A percentile compares a stretch with the other conserved stretches of the same genome.
Evolutionary conservation across 176 grass and related monocot genomes (phyloP).

Genomic region (Aegilops speltoides): DNA sequence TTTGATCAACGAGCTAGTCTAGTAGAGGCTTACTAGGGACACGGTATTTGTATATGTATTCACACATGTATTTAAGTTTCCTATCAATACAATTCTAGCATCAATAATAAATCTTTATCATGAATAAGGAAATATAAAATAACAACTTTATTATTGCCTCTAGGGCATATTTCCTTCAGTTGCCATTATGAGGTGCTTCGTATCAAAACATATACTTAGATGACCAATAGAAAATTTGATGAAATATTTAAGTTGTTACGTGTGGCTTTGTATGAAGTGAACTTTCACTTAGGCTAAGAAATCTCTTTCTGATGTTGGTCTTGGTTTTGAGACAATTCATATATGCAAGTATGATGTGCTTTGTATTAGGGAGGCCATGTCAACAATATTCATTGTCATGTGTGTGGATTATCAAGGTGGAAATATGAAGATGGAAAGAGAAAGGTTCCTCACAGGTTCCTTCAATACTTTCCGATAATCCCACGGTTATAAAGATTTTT

Average conservation of each 20-base stretch:
- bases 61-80: too few species aligned
- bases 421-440: background rate
- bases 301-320: background rate
- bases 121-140: too few species aligned
- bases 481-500: background rate
- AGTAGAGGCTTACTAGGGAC: too few species aligned
- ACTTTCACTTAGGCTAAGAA: background rate
- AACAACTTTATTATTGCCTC: too few species aligned
- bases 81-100: too few species aligned
- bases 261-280: background rate
- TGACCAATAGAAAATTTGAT: background rate
- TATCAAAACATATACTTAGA: background rate
- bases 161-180: too few species aligned
- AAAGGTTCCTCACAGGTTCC: background rate
- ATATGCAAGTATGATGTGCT: background rate
- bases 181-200: background rate
- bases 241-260: background rate
- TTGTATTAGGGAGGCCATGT: background rate
- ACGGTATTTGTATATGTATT: too few species aligned
- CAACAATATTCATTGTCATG: background rate
- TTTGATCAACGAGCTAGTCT: too few species aligned
- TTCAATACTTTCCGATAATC: background rate
- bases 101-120: too few species aligned
- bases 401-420: background rate
- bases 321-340: background rate